Evolutionary conservation across 257 asterid species (phyloP), one percentile per base, ranked within the genome.

Genomic region (Nicotiana undulata): DNA sequence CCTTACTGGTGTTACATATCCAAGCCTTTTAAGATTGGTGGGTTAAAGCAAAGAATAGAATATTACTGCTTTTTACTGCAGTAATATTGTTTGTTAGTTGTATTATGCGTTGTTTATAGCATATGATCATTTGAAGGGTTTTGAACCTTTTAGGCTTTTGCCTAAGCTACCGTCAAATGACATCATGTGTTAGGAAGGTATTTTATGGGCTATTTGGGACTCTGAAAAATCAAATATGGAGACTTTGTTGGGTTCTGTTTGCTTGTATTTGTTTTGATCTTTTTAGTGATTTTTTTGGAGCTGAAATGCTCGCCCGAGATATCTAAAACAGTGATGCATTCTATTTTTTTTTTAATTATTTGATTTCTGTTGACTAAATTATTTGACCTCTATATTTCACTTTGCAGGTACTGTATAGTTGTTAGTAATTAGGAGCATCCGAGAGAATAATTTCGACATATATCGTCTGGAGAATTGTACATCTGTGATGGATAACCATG

Each of bases 351-450:
- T 64, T 64, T 64, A n/a, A 31, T 31, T 16, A 16, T 31, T 10
- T 7, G 44, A 37, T 37, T 16, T 63, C 15, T 70, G 59, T 72
- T 72, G 60, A 46, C 24, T 17, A 56, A 5, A 18, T 56, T 56
- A n/a, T 44, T 70, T 22, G 37, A 44, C 4, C 4, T 28, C 44
- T 70, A 0, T 1, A 40, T 6, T 46, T 72, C 34, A 26, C 46
- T 72, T 44, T 72, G 77, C 77, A 72, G 77, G 77, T 72, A 22
- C 77, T 44, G 59, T 72, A 46, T 44, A 46, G 60, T 40, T 40
- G 49, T 40, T 40, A 22, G 34, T 44, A 72, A 13, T 12, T 72
- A 72, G 37, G 77, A 72, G 12, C 20, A 40, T 44, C 37, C 22
- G 49, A 46, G 37, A 44, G 77, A 72, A 72, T 72, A 72, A 72